Evolutionary conservation across 208 protist species (phyloP).

Genomic region (Acanthamoeba healyi): DNA sequence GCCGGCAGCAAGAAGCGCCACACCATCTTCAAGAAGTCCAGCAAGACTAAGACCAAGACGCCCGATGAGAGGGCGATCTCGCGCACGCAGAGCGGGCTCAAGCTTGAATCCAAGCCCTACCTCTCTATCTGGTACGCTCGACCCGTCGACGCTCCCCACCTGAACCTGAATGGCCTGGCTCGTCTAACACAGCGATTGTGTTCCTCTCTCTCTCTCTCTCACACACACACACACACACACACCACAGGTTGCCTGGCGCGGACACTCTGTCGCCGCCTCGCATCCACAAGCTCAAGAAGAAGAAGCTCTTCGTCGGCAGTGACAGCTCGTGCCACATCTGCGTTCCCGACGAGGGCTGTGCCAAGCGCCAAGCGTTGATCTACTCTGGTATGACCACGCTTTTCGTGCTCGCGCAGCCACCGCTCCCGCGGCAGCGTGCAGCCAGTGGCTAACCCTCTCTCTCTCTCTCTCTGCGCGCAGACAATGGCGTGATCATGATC

Average conservation of each 20-base stretch:
- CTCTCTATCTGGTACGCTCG: constrained; percentile 53
- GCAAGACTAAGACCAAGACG: not conserved
- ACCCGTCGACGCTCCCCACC: no score
- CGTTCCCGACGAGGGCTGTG: not conserved
- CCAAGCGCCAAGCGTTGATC: not conserved
- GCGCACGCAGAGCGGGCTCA: not conserved
- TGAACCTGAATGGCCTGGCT: no score
- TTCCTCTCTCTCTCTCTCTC: no score
- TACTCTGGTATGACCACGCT: not conserved
- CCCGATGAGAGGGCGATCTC: not conserved
- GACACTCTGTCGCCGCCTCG: not conserved
- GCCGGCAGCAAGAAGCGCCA: not conserved
- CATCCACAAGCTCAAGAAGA: constrained; percentile 36
- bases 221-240: no score
- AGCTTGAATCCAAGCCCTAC: constrained; percentile 44
- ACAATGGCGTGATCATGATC: not conserved
- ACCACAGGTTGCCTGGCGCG: not conserved
- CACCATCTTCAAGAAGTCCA: not conserved
- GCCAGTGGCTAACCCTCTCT: no score
- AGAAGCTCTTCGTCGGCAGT: constrained; percentile 15
- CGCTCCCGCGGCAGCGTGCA: no score
- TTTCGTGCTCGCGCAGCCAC: not conserved
- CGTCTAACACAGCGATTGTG: no score
- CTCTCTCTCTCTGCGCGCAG: no score
- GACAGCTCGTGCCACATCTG: constrained; percentile 14